Evolutionary conservation across 192 early-diverging fungal species (phyloP).

Genomic region (Podila epicladia): DNA sequence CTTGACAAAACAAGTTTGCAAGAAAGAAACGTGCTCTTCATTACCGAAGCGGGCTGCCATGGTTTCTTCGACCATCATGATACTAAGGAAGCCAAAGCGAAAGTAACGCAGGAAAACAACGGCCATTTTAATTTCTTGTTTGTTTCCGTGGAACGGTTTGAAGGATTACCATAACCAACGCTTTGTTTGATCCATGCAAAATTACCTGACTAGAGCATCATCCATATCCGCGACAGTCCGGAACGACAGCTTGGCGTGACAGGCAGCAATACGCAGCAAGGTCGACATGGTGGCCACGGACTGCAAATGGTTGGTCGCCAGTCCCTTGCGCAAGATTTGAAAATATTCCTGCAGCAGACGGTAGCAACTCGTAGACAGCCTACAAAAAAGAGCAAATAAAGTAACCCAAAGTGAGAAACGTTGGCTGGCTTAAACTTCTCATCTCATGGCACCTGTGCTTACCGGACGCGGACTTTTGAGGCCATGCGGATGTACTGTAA

Average conservation of each 20-base stretch:
- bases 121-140: not conserved
- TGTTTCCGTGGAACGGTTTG: not conserved
- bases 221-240: slow-evolving; percentile 8
- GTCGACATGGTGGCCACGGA: slow-evolving; percentile 36
- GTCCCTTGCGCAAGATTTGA: slow-evolving; percentile 25
- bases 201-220: slow-evolving; percentile 46
- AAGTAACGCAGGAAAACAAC: not conserved
- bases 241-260: slow-evolving; percentile 43
- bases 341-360: slow-evolving; percentile 21
- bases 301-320: slow-evolving; percentile 10
- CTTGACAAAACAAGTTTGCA: too few relatives aligned
- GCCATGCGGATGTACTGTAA: slow-evolving; percentile 24
- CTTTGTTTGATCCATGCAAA: too few relatives aligned
- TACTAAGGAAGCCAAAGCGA: slow-evolving; percentile 11
- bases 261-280: slow-evolving; percentile 18
- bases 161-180: too few relatives aligned
- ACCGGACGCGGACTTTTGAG: slow-evolving; percentile 33
- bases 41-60: slow-evolving; percentile 40
- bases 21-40: not conserved
- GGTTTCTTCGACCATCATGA: slow-evolving; percentile 46
- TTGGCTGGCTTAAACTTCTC: not conserved
- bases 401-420: not conserved
- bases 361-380: slow-evolving; percentile 20
- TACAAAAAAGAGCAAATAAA: not conserved
- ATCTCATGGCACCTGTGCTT: not conserved